phyloP scores from a whole-genome alignment of 805 yeast species.

The Teunomyces kruisii region DNA sequence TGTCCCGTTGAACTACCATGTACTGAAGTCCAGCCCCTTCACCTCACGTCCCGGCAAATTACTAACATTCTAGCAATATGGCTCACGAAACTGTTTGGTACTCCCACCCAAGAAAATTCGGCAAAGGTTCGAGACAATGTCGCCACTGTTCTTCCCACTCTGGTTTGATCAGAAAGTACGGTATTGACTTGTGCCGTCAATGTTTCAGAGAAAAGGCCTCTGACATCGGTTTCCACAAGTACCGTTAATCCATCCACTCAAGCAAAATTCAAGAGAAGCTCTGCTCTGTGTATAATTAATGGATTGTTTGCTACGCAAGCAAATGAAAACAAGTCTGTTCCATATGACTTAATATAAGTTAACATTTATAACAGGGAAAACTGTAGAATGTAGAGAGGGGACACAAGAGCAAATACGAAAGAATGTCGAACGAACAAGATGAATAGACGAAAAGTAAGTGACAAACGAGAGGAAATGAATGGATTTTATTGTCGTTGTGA shows the following conservation, averaged over 20 bases:
- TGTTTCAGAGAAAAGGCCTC: constrained; percentile 99
- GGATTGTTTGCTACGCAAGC: constrained; percentile 6
- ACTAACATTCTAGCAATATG: constrained; percentile 65
- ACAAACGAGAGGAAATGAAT: too few species aligned
- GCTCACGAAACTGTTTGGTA: constrained; percentile 99
- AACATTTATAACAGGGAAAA: not conserved
- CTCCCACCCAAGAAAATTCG: constrained; percentile 99
- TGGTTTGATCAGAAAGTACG: constrained; percentile 99
- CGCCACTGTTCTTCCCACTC: constrained; percentile 98
- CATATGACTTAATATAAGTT: constrained; percentile 9
- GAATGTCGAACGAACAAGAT: too few species aligned
- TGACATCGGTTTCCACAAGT: constrained; percentile 99
- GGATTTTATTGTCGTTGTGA: too few species aligned
- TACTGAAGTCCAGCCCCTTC: not conserved
- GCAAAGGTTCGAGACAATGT: constrained; percentile 99
- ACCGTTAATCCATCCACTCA: constrained; percentile 59
- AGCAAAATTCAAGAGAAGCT: not conserved
- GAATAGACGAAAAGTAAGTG: too few species aligned
- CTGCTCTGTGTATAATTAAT: constrained; percentile 7
- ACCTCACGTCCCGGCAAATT: constrained; percentile 5
- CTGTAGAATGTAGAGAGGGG: constrained; percentile 1
- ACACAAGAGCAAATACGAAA: not conserved
- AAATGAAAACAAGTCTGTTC: constrained; percentile 3
- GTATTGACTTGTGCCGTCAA: constrained; percentile 99
- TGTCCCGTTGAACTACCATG: not conserved